Evolutionary conservation across 2,329 filamentous ascomycete species (phyloP), one percentile per base, ranked within the genome.

Genomic region (Endocalyx cinctus): DNA sequence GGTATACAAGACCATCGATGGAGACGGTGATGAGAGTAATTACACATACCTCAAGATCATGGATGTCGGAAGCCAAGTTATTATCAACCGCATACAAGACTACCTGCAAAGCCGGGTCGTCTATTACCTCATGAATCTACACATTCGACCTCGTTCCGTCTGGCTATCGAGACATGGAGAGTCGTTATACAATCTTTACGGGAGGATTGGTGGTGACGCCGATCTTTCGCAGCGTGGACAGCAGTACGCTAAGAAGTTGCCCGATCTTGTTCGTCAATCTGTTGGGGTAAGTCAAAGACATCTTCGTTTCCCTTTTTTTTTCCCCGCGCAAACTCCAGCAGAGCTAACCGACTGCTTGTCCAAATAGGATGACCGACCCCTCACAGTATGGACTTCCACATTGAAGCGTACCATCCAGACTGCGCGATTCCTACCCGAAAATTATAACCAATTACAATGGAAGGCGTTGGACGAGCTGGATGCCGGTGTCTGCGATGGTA

Each of bases 381-480:
- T 79, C 19, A 79, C 74, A 1, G 75, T 79, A 20, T 79, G 74
- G 74, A 79, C 75, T 3, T 79, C 75, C 6, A 76, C 74, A 7
- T 59, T 84, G 17, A 82, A 72, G 58, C 84, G 92, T 38, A 98
- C 92, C 11, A 96, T 94, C 49, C 84, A 92, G 44, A 97, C 90
- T 0, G 84, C 90, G 11, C 82, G 85, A 31, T 87, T 86, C 63
- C 77, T 98, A 2, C 82, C 85, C 3, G 64, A 71, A 10, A 73
- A 85, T 39, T 96, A 90, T 62, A 90, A 96, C 58, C 94, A 96
- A 60, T 74, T 98, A 11, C 88, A 96, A 62, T 98, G 92, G 92
- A 98, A 98, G 67, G 92, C 92, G 1, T 77, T 98, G 3, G 92
- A 98, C 55, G 92, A 98, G 65, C 82, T 98, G 23, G 92, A 98